These are phyloP conservation scores for Mycena albidolilacea DNA, from an alignment of 768 basidiomycete species.

Conservation along the genomic window DNA sequence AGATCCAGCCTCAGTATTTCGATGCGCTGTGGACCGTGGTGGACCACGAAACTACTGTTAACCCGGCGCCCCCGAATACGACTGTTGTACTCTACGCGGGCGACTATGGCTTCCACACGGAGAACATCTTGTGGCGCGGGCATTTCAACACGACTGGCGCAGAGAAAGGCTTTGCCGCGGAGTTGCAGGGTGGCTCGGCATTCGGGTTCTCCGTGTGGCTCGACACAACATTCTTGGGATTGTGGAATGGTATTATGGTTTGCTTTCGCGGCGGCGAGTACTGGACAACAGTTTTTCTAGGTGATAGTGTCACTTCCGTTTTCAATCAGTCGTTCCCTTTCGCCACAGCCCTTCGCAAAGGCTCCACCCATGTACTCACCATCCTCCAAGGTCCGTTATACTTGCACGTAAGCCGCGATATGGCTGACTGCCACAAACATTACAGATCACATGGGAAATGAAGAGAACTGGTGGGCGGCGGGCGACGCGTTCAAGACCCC, in stretches of 20 bases:
- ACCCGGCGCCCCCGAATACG: slow-evolving; percentile 55
- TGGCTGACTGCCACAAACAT: neutral
- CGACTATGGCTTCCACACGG: slow-evolving; percentile 67
- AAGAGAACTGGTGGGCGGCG: slow-evolving; percentile 59
- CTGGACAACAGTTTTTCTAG: slow-evolving; percentile 1
- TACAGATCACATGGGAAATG: slow-evolving; percentile 67
- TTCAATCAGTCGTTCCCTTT: slow-evolving; percentile 55
- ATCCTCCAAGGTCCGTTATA: slow-evolving; percentile 55
- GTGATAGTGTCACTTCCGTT: slow-evolving; percentile 52
- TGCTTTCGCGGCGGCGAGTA: neutral
- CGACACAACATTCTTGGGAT: slow-evolving; percentile 62
- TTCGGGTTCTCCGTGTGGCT: slow-evolving; percentile 69
- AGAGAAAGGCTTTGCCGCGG: slow-evolving; percentile 59
- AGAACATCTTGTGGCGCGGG: slow-evolving; percentile 67
- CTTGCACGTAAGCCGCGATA: neutral
- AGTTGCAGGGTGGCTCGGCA: slow-evolving; percentile 61
- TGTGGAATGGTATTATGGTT: slow-evolving; percentile 51
- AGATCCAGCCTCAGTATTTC: slow-evolving; percentile 56
- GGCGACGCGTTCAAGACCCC: slow-evolving; percentile 64
- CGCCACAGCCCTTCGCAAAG: slow-evolving; percentile 46
- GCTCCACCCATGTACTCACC: slow-evolving; percentile 60
- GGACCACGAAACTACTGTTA: slow-evolving; percentile 57
- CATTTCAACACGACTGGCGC: slow-evolving; percentile 63
- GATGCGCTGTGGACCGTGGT: slow-evolving; percentile 62
- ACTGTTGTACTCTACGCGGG: slow-evolving; percentile 62